phyloP scores from a whole-genome alignment of 1,284 basidiomycete species.

The Malassezia sympodialis region DNA sequence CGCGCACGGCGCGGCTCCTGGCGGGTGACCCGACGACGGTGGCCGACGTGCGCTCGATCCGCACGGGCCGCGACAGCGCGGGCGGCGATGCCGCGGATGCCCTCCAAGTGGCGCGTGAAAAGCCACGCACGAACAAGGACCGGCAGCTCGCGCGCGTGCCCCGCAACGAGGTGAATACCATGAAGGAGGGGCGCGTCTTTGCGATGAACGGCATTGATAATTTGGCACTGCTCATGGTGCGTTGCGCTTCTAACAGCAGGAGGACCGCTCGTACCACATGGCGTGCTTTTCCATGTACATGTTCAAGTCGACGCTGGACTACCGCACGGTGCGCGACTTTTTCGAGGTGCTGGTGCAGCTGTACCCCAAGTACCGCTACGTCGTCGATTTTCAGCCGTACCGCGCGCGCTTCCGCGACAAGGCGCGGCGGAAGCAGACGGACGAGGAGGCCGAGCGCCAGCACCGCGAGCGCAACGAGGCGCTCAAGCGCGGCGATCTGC shows the following conservation, averaged over 20 bases:
- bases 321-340: constrained; percentile 39
- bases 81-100: background rate
- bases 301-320: constrained; percentile 40
- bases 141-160: constrained; percentile 9
- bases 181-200: constrained; percentile 21
- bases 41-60: constrained; percentile 1
- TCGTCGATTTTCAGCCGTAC: constrained; percentile 40
- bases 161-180: constrained; percentile 7
- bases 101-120: constrained; percentile 1
- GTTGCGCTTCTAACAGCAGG: constrained; percentile 12
- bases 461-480: constrained; percentile 5
- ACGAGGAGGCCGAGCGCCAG: constrained; percentile 1
- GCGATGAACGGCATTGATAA: constrained; percentile 39
- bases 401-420: constrained; percentile 23
- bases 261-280: constrained; percentile 40
- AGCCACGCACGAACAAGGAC: constrained; percentile 9
- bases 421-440: constrained; percentile 13
- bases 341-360: constrained; percentile 39
- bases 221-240: constrained; percentile 32
- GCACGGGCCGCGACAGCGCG: background rate
- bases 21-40: background rate
- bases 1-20: background rate
- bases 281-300: constrained; percentile 47
- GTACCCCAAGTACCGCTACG: constrained; percentile 44
- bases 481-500: constrained; percentile 2